Evolutionary conservation across 495 filamentous ascomycete species (phyloP).

Genomic region (Neurospora sp.): DNA sequence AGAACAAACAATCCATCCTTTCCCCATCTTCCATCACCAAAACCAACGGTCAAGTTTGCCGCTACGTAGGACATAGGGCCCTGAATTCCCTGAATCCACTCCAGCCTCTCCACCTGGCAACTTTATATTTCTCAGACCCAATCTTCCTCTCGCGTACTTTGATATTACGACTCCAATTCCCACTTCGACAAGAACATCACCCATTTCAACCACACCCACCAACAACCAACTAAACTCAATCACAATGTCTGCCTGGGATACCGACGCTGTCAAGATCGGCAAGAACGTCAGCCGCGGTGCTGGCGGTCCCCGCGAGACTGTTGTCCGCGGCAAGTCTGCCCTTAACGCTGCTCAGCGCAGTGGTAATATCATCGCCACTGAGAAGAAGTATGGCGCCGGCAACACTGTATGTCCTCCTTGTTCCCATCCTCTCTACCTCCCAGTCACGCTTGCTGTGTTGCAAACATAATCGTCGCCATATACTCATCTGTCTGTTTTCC

Average conservation of each 20-base stretch:
- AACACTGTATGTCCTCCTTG: conserved; percentile 57
- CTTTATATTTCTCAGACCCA: conserved; percentile 2
- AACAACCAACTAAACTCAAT: conserved; percentile 7
- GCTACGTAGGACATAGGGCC: neutral
- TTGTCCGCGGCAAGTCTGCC: conserved; percentile 75
- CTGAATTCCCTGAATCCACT: neutral
- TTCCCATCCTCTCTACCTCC: neutral
- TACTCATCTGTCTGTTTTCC: conserved; percentile 2
- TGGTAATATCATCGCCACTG: conserved; percentile 67
- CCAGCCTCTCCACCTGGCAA: conserved; percentile 1
- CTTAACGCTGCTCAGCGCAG: conserved; percentile 82
- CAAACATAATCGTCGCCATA: neutral
- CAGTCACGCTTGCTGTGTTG: neutral
- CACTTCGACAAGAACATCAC: neutral
- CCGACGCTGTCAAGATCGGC: conserved; percentile 79
- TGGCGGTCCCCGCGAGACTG: conserved; percentile 62
- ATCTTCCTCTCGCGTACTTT: neutral
- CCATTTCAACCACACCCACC: neutral
- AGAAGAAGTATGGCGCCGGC: conserved; percentile 79
- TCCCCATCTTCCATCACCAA: neutral
- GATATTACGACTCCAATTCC: neutral
- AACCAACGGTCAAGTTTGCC: neutral
- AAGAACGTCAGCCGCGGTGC: conserved; percentile 60
- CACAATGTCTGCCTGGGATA: conserved; percentile 65
- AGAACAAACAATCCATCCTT: neutral